These are phyloP conservation scores for Pseudogymnoascus sp. DNA, from an alignment of 2,329 filamentous ascomycete genomes.

Conservation along the genomic window DNA sequence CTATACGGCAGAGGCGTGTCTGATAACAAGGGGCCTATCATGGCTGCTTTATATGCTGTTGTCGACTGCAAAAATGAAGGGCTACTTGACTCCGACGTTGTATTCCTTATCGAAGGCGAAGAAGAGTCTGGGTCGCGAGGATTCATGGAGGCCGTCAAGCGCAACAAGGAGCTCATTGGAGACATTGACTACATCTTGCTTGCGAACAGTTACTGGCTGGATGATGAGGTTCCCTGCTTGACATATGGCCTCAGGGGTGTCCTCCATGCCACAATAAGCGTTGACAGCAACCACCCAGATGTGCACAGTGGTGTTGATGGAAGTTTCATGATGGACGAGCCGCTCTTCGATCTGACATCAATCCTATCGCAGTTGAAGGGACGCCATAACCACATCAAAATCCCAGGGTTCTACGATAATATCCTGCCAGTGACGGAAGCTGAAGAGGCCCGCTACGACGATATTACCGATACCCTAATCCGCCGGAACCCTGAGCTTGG, in stretches of 20 bases:
- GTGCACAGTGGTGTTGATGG: slow-evolving; percentile 96
- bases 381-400: slow-evolving; percentile 67
- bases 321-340: slow-evolving; percentile 80
- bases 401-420: slow-evolving; percentile 82
- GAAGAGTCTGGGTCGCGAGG: slow-evolving; percentile 91
- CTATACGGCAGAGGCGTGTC: slow-evolving; percentile 93
- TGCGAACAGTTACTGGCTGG: slow-evolving; percentile 97
- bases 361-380: slow-evolving; percentile 78
- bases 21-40: slow-evolving; percentile 93
- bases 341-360: slow-evolving; percentile 80
- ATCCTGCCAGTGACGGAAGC: slow-evolving; percentile 66
- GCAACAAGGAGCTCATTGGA: slow-evolving; percentile 77
- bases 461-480: slow-evolving; percentile 71
- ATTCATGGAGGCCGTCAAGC: slow-evolving; percentile 73
- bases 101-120: slow-evolving; percentile 93
- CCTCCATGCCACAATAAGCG: slow-evolving; percentile 81
- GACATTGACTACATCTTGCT: slow-evolving; percentile 88
- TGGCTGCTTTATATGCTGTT: slow-evolving; percentile 89
- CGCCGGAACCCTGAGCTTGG: slow-evolving; percentile 55
- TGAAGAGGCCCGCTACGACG: slow-evolving; percentile 73
- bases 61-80: slow-evolving; percentile 83
- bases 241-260: slow-evolving; percentile 93
- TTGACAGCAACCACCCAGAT: slow-evolving; percentile 80
- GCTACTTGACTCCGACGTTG: slow-evolving; percentile 73
- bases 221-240: slow-evolving; percentile 88